Percentiles rank a stretch among this genome's conserved stretches.
phyloP scores from a whole-genome alignment of 257 asterid species.

The Knoxia roxburghii region DNA sequence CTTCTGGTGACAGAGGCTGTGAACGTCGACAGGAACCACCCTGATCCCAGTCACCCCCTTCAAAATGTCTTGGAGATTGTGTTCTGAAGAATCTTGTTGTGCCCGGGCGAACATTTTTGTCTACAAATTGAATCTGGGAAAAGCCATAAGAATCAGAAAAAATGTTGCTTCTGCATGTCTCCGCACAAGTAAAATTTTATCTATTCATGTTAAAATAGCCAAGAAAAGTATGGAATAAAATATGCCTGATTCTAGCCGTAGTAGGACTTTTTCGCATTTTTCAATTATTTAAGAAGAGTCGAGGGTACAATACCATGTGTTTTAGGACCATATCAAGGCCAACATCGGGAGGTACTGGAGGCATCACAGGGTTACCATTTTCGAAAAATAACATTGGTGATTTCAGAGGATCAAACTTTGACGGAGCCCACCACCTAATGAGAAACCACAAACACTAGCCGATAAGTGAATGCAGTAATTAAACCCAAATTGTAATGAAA shows the following conservation, averaged over 20 bases:
- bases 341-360: conserved; percentile 57
- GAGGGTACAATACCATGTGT: conserved; percentile 56
- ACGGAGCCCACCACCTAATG: conserved; percentile 98
- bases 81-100: conserved; percentile 63
- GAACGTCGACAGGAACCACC: conserved; percentile 83
- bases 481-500: not conserved
- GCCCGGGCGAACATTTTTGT: conserved; percentile 41
- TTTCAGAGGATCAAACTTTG: conserved; percentile 92
- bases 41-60: conserved; percentile 96
- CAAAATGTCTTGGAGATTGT: conserved; percentile 92
- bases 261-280: not conserved
- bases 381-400: conserved; percentile 93
- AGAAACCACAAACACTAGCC: conserved; percentile 17
- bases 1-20: conserved; percentile 57
- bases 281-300: conserved; percentile 7
- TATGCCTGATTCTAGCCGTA: not conserved
- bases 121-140: conserved; percentile 49
- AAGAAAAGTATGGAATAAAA: not conserved
- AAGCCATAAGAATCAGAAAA: conserved; percentile 4
- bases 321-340: conserved; percentile 74
- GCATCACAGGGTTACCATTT: conserved; percentile 67
- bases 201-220: not conserved
- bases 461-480: conserved; percentile 8
- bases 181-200: not conserved
- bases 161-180: not conserved